Evolutionary conservation across 805 yeast species (phyloP), one percentile per base, ranked within the genome.

Genomic region (Henningerozyma blattae): DNA sequence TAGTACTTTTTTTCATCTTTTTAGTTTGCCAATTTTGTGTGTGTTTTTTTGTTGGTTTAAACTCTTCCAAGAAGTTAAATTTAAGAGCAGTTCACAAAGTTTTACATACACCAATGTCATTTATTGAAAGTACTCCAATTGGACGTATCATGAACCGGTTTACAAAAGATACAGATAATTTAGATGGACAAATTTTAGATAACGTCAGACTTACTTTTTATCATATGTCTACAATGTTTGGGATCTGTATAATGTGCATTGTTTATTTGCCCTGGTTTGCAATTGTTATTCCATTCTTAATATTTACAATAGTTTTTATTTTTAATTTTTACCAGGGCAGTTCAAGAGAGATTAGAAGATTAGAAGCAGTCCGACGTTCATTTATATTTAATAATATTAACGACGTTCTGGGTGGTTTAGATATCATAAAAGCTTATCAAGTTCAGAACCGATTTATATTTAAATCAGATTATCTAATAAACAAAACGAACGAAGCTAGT

Each of bases 111-210:
- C 93, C 93, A 26, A 81, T 82, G 87, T 59, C 77, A 0, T 85
- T 70, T 49, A 71, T 83, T 61, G 94, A 85, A 52, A 75, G 84
- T 5, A 79, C 93, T 0, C 95, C 95, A 2, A 64, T 82, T 58
- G 94, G 95, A 3, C 70, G 94, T 46, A 77, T 84, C 38, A 63
- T 85, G 50, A 84, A 82, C 56, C 64, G 94, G 41, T 85, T 85
- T 52, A 83, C 94, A 3, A 83, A 83, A 46, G 95, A 84, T 54
- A 79, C 89, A 0, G 93, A 84, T 52, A 75, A 76, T 20, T 62
- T 84, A 53, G 94, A 85, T 52, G 81, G 82, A 48, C 89, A 80
- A 56, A 56, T 84, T 40, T 67, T 73, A 18, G 86, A 81, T 53
- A 78, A 76, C 48, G 46, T 78, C 28, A 67, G 89, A 40, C 58